A percentile compares a stretch with the other conserved stretches of the same genome.
Evolutionary conservation across 108 stramenopile genomes (phyloP).

Genomic region (Nitzschia sp.): DNA sequence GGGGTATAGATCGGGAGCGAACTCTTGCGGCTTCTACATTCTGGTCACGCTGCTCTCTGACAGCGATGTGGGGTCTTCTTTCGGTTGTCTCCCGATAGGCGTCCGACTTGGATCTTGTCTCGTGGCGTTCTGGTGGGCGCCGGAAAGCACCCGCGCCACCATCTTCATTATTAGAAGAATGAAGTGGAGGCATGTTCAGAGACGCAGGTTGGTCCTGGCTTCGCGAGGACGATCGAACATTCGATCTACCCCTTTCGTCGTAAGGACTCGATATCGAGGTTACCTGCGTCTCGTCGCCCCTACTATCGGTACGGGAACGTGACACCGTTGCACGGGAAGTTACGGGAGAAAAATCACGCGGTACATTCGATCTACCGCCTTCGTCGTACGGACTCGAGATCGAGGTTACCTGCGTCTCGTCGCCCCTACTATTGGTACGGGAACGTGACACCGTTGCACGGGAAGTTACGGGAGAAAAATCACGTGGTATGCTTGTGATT

Average conservation of each 20-base stretch:
- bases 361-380: constrained; percentile 1
- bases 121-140: too few relatives aligned
- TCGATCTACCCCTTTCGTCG: constrained; percentile 7
- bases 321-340: neutral
- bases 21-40: too few relatives aligned
- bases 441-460: neutral
- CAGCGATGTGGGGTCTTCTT: too few relatives aligned
- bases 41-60: too few relatives aligned
- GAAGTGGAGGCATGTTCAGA: neutral
- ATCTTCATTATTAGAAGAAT: neutral
- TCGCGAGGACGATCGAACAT: neutral
- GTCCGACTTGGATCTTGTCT: too few relatives aligned
- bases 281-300: constrained; percentile 3
- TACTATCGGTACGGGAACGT: neutral
- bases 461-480: neutral
- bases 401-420: constrained; percentile 1
- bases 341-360: neutral
- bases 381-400: constrained; percentile 7
- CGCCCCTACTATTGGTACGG: neutral
- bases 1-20: too few relatives aligned
- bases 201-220: neutral
- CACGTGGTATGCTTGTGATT: neutral
- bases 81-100: too few relatives aligned
- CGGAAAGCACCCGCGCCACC: neutral
- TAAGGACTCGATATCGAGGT: neutral